These are phyloP conservation scores for Bidens hawaiensis DNA, from an alignment of 140 eudicot species.

Conservation along the genomic window DNA sequence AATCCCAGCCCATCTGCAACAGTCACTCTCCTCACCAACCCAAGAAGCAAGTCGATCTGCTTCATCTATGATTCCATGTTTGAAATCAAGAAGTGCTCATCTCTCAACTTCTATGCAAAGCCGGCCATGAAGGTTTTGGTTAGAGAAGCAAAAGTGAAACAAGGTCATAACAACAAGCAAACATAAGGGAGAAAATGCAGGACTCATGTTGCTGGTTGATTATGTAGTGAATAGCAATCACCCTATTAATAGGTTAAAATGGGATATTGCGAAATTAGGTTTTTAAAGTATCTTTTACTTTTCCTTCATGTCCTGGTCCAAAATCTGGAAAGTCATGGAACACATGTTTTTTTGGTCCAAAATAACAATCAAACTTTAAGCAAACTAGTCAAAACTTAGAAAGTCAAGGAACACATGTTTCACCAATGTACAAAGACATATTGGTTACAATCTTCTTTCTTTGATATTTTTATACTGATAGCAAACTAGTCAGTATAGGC, in stretches of 20 bases:
- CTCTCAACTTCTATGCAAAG: constrained; percentile 31
- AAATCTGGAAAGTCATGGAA: background rate
- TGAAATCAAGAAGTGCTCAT: constrained; percentile 30
- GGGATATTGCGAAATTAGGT: background rate
- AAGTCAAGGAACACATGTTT: too few relatives aligned
- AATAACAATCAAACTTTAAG: too few relatives aligned
- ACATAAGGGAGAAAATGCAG: too few relatives aligned
- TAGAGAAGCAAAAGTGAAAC: constrained; percentile 11
- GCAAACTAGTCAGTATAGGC: too few relatives aligned
- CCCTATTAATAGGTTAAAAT: background rate
- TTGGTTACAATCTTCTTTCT: too few relatives aligned
- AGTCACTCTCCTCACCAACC: constrained; percentile 20
- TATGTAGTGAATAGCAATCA: background rate
- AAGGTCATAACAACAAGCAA: constrained; percentile 14
- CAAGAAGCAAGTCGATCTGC: constrained; percentile 30
- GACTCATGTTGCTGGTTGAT: background rate
- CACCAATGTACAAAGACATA: too few relatives aligned
- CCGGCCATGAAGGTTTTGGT: constrained; percentile 4
- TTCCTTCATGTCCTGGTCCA: background rate
- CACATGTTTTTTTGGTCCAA: background rate
- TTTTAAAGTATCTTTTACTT: background rate
- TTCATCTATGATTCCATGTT: constrained; percentile 24
- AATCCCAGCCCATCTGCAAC: constrained; percentile 36
- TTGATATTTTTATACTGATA: too few relatives aligned
- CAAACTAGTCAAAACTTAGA: too few relatives aligned